Base-by-base conservation (phyloP, 306 rosid genomes). In the Corylus heterophylla region DNA sequence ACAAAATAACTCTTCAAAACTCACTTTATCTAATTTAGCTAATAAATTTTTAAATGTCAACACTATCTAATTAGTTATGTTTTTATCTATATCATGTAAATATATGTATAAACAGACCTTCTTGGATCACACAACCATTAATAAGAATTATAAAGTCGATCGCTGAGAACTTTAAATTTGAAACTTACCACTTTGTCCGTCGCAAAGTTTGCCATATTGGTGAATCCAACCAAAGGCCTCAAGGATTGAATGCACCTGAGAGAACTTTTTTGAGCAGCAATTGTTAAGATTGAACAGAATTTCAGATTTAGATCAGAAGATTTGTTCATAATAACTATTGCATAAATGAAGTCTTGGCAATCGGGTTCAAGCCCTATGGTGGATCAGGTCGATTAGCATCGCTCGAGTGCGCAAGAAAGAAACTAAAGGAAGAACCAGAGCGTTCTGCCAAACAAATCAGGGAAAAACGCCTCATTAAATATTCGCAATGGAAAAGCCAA, bases 191-290 rank as follows among this genome's bases (percentile, higher is more conserved):
- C 56, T 42, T 79, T 37, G 74, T 73, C 71, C 75, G 25, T 75
- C 13, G 84, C 86, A 74, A 85, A 72, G 45, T 76, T 81, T 37
- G 87, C 75, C 91, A 88, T 88, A 18, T 16, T 18, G 9, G 8
- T 54, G n/a, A 18, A 59, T 10, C 31, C 31, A 4, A 59, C 37
- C 31, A n/a, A 59, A 25, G 12, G 66, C 66, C 31, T 10, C 66
- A 3, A 25, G 12, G 66, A 11, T 12, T 59, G 37, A 59, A 59
- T 55, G 13, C 66, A 22, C 66, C 37, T 25, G 37, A 25, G 17
- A 59, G 37, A 59, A 17, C 66, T 59, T 59, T 59, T 54, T 4
- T 4, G 66, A 59, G 13, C 11, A 9, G 66, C 66, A 59, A 11
- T 22, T 10, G 35, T 25, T 59, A 25, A 3, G 66, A 59, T 22